Evolutionary conservation across 73 alveolate genomes (phyloP), one percentile per base, ranked within the genome.

Genomic region (Blepharisma stoltei): DNA sequence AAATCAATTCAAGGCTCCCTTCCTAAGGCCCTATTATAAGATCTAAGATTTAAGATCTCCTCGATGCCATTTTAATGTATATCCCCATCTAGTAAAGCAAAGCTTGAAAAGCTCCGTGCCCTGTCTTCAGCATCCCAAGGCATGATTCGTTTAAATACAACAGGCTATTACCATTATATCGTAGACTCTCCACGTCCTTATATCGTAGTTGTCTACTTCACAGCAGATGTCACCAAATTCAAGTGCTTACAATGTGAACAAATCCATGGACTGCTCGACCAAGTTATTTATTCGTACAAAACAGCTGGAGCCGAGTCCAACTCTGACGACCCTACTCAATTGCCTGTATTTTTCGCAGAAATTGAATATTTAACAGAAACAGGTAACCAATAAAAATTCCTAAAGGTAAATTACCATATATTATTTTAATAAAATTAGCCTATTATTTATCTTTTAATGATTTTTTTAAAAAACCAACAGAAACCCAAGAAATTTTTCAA

Each of bases 321-420:
- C 41, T 32, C 41, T 3, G 41, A 32, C 3, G 54, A 68, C 46
- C 65, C 23, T 8, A 69, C 11, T 8, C 23, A n/a, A 23, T 48
- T 90, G 54, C 88, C 92, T n/a, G 91, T 88, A 9, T 90, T 90
- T 85, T 90, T 90, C 55, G 97, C 90, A 21, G 82, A 78, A 7
- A 70, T 89, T 8, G 76, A 89, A 23, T 88, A 87, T 80, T 37
- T 71, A 8, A 77, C 77, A 45, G 92, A 86, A 21, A 83, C 94
- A n/a, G n/a, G n/a, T n/a, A n/a, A n/a, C n/a, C n/a, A n/a, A n/a
- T n/a, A n/a, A n/a, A n/a, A n/a, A n/a, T n/a, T n/a, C n/a, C n/a
- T n/a, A n/a, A n/a, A n/a, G n/a, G n/a, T n/a, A n/a, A n/a, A n/a
- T n/a, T n/a, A n/a, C n/a, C n/a, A n/a, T n/a, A n/a, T n/a, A n/a